These are phyloP conservation scores for Aspergillus fischeri DNA, from an alignment of 2,329 filamentous ascomycete genomes.

Conservation along the genomic window DNA sequence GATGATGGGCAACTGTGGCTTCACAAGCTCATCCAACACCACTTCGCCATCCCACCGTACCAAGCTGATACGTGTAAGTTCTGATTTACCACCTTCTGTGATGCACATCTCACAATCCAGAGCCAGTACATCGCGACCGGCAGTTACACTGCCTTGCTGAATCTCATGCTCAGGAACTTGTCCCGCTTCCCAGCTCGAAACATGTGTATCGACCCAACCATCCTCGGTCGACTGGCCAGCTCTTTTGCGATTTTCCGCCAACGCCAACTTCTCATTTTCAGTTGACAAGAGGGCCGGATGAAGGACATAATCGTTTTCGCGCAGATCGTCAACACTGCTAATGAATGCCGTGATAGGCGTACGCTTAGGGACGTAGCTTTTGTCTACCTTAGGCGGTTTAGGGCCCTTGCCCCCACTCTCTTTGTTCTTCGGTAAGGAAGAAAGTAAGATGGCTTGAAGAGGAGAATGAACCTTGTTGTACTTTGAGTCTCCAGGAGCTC, in stretches of 20 bases:
- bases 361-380: constrained; percentile 67
- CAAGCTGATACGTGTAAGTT: constrained; percentile 83
- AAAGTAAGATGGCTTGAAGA: constrained; percentile 75
- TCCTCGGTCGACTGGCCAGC: constrained; percentile 48
- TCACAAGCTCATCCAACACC: constrained; percentile 86
- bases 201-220: constrained; percentile 79
- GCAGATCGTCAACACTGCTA: constrained; percentile 66
- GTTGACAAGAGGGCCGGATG: constrained; percentile 71
- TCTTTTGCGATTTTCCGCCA: constrained; percentile 51
- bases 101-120: constrained; percentile 98
- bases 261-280: constrained; percentile 51
- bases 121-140: constrained; percentile 71
- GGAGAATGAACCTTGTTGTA: constrained; percentile 81
- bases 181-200: constrained; percentile 64
- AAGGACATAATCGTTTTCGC: constrained; percentile 76
- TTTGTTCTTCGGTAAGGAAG: constrained; percentile 64
- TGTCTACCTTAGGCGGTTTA: constrained; percentile 59
- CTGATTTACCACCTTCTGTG: constrained; percentile 72
- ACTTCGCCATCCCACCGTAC: constrained; percentile 79
- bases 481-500: constrained; percentile 79
- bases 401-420: constrained; percentile 61
- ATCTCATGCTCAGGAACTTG: constrained; percentile 65
- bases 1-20: constrained; percentile 79
- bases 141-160: constrained; percentile 76
- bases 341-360: constrained; percentile 81